Percentiles rank a stretch among this genome's conserved stretches.
Conservation (phyloP, 345 rosid genomes). For the Salix viminalis region DNA sequence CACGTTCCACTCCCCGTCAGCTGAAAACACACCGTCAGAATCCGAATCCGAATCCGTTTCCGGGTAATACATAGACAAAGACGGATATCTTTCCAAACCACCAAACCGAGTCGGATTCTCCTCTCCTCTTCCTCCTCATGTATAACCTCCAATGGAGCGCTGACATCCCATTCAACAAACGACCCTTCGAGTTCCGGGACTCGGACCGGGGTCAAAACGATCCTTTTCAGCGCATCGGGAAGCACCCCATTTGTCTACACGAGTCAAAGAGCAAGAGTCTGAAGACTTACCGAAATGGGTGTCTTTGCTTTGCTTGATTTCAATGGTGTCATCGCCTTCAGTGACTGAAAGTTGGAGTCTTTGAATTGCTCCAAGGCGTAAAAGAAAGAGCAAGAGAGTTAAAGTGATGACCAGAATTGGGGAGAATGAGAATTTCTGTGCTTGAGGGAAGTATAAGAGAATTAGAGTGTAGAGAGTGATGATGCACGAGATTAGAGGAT, state of each 20-base stretch:
- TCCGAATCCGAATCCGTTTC: slow-evolving; percentile 51
- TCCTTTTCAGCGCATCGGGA: slow-evolving; percentile 2
- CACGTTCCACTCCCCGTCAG: slow-evolving; percentile 34
- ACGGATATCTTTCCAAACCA: slow-evolving; percentile 34
- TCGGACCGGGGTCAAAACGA: not conserved
- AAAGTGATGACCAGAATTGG: slow-evolving; percentile 51
- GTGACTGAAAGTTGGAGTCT: slow-evolving; percentile 9
- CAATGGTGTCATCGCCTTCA: not conserved
- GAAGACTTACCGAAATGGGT: not conserved
- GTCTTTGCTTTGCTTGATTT: not conserved
- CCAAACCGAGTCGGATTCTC: slow-evolving; percentile 16
- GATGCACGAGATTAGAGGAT: slow-evolving; percentile 57
- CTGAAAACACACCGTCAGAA: slow-evolving; percentile 31
- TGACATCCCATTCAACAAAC: slow-evolving; percentile 71
- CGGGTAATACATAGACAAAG: slow-evolving; percentile 57
- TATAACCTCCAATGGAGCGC: slow-evolving; percentile 78
- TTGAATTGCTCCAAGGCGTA: slow-evolving; percentile 46
- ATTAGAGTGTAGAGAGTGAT: slow-evolving; percentile 43
- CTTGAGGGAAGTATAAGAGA: slow-evolving; percentile 53
- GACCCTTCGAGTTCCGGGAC: slow-evolving; percentile 21
- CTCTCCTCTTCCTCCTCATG: slow-evolving; percentile 57
- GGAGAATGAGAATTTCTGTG: slow-evolving; percentile 34
- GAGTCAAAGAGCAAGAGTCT: not conserved
- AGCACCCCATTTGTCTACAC: slow-evolving; percentile 18
- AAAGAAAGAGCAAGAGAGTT: slow-evolving; percentile 42